Base-by-base conservation (phyloP, 164 flowering plant species). In the Stephania japonica region DNA sequence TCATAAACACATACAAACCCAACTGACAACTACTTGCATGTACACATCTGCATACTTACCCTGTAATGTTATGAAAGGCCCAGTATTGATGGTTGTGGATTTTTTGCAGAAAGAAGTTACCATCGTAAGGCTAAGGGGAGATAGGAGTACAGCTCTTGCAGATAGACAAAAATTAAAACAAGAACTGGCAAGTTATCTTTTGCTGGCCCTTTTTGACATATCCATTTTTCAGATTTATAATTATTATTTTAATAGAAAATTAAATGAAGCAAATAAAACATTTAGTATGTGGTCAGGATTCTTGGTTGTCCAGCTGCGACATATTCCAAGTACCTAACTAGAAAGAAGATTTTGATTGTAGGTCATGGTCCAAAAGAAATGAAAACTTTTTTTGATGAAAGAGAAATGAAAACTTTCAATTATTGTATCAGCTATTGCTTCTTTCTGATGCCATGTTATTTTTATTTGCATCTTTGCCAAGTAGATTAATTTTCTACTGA, bases 31-130 rank as follows among this genome's bases (percentile, higher is more conserved):
- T 32, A 32, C 2, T 32, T 32, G 38, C 38, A 32, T 32, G 38
- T 32, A 32, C 1, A 16, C 61, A 12, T 10, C 14, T 53, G 50
- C 61, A 53, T 53, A 10, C 14, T 26, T 42, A 49, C 44, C 27
- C 19, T 1, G n/a, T 41, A 42, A 68, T n/a, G 10, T 19, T 26
- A 18, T 42, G 18, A 53, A 16, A 19, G 18, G 61, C 10, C 14
- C 18, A 10, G 44, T 59, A n/a, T 41, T 71, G 64, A 71, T 12
- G 1, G 3, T 5, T 25, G 53, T 67, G 21, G 42, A 65, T 2
- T 11, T 26, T 72, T 76, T 84, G 71, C 86, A 93, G 98, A 88
- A 90, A 71, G 85, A 86, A 44, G 72, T 32, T 47, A 85, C 83
- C 21, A 87, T 88, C 49, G 47, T 80, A 69, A 85, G 79, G 80